phyloP scores from a whole-genome alignment of 1,139 yeast genomes.

The Candida gigantensis region DNA sequence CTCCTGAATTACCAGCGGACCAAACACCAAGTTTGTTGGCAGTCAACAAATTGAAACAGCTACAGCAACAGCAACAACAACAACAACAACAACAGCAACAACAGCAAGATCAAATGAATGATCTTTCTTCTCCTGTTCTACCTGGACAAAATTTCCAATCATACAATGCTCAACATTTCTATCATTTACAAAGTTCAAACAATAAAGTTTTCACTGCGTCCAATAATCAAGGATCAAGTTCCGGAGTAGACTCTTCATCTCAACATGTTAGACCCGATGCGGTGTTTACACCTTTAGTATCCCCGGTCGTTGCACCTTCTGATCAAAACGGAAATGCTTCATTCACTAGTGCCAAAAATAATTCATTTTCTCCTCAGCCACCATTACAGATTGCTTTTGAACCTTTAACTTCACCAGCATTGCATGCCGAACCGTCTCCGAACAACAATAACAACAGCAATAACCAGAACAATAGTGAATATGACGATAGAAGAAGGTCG shows the following conservation, averaged over 20 bases:
- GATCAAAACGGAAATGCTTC: constrained; percentile 28
- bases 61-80: constrained; percentile 3
- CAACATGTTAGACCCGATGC: constrained; percentile 48
- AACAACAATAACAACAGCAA: background rate
- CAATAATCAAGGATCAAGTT: constrained; percentile 6
- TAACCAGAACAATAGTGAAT: background rate
- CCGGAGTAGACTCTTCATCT: constrained; percentile 19
- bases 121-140: constrained; percentile 40
- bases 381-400: constrained; percentile 42
- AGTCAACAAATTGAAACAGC: constrained; percentile 18
- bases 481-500: constrained; percentile 33
- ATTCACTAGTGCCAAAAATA: no score
- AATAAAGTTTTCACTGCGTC: constrained; percentile 9
- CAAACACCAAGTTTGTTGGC: constrained; percentile 32
- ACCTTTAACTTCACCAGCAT: constrained; percentile 67
- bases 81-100: constrained; percentile 8
- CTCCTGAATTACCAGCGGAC: constrained; percentile 29
- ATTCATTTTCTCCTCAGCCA: constrained; percentile 19
- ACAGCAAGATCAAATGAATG: constrained; percentile 12
- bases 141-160: constrained; percentile 48
- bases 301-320: constrained; percentile 73
- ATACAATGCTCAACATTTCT: constrained; percentile 45
- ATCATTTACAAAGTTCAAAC: constrained; percentile 31
- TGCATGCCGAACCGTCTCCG: constrained; percentile 44
- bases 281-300: constrained; percentile 70